These are phyloP conservation scores for Diaporthe sp. DNA, from an alignment of 2,329 filamentous ascomycete genomes.

Conservation along the genomic window DNA sequence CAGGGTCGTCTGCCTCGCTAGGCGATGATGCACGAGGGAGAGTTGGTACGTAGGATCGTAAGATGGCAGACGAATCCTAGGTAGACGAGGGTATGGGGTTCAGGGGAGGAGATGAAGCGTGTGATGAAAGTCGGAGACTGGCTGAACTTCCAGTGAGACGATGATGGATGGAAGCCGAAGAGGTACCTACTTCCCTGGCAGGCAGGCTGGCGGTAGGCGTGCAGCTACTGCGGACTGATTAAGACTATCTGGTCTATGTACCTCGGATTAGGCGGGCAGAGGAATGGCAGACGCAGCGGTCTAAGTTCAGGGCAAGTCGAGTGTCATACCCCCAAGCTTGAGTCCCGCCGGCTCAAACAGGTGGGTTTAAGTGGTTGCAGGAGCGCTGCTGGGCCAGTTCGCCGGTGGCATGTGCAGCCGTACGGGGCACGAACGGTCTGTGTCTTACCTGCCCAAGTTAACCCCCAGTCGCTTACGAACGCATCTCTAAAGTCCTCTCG, in stretches of 20 bases:
- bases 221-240: not conserved
- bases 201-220: not conserved
- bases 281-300: constrained; percentile 1
- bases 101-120: not conserved
- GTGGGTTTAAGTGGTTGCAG: constrained; percentile 26
- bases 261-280: constrained; percentile 3
- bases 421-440: not conserved
- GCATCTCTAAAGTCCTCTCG: not conserved
- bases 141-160: not conserved
- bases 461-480: not conserved
- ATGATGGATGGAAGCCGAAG: constrained; percentile 4
- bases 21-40: constrained; percentile 8
- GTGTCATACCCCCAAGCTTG: constrained; percentile 9
- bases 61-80: not conserved
- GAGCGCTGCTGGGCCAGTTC: not conserved
- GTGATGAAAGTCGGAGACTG: not conserved
- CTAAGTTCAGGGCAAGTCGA: not conserved
- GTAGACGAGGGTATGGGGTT: not conserved
- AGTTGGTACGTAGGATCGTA: not conserved
- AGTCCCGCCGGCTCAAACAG: constrained; percentile 13
- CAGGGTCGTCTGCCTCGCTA: constrained; percentile 6
- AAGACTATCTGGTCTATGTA: not conserved
- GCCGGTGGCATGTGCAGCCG: constrained; percentile 3
- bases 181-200: constrained; percentile 8
- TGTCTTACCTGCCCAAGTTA: not conserved